Base-by-base conservation (phyloP, 1,139 yeast species). In the Chernovozyma sophiae-reginae region DNA sequence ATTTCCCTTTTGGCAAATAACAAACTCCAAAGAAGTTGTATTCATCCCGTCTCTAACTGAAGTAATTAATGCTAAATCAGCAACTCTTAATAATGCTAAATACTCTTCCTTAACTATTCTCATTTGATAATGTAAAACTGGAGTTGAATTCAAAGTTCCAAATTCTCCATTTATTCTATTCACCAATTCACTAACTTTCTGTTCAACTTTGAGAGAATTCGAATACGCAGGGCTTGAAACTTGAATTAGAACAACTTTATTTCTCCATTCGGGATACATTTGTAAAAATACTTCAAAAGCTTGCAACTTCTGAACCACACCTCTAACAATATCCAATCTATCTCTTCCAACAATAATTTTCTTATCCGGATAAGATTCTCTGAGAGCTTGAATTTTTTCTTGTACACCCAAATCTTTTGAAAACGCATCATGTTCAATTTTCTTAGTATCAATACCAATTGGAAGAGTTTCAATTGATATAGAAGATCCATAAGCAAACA, bases 21-120 rank as follows among this genome's bases (percentile, higher is more conserved):
- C 95, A 58, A 80, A 92, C 58, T 92, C 98, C 44, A 90, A 65
- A 0, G 96, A 86, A 0, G 97, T 92, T 11, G 97, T 89, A 61
- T 89, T 92, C 86, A 92, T 89, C 40, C 97, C 97, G 55, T 92
- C 98, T 55, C 98, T 79, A 23, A 90, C 83, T 3, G 95, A 82
- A 0, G 97, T 87, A 44, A 87, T 86, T 41, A 92, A 65, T 17
- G 96, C 92, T 47, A 92, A 65, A 55, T 92, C 97, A 0, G 97
- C 97, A 12, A 80, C 92, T 45, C 96, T 71, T 42, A 92, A 67
- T 38, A 94, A 65, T 0, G 97, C 96, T 45, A 86, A 69, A 57
- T 92, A 94, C 58, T 92, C 98, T 40, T 84, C 94, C 46, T 84
- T 81, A 25, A 84, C 90, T 46, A 92, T 77, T 52, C 95, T 78